phyloP scores from a whole-genome alignment of 2,329 filamentous ascomycete species.

The Dichotomopilus funicola region DNA sequence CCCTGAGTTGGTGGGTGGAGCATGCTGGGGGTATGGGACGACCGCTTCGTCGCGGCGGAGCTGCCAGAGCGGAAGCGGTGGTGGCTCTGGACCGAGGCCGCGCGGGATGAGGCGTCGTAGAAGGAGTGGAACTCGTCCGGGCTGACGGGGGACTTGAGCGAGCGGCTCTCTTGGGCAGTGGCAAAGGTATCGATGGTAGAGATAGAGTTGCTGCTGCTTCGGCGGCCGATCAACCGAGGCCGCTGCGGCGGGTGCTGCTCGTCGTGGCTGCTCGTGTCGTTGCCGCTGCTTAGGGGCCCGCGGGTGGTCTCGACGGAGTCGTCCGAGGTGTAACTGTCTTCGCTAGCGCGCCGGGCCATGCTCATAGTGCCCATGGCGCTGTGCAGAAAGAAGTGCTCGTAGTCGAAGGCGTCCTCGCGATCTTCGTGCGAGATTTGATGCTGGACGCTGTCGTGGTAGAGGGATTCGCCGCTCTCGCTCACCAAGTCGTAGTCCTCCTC shows the following conservation, averaged over 20 bases:
- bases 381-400: constrained; percentile 91
- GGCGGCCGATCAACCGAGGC: constrained; percentile 25
- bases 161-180: constrained; percentile 47
- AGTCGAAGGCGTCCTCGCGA: constrained; percentile 90
- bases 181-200: constrained; percentile 50
- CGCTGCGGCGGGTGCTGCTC: constrained; percentile 5
- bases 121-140: constrained; percentile 15
- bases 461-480: constrained; percentile 58
- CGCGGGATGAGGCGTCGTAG: constrained; percentile 19
- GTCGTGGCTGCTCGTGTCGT: constrained; percentile 1
- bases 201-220: constrained; percentile 43
- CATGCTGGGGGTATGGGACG: constrained; percentile 11
- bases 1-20: constrained; percentile 11
- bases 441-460: constrained; percentile 56
- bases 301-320: constrained; percentile 57
- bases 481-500: constrained; percentile 34
- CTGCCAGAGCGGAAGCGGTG: constrained; percentile 27
- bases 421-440: constrained; percentile 77
- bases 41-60: constrained; percentile 12
- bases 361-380: constrained; percentile 79
- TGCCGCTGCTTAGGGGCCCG: constrained; percentile 34
- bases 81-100: constrained; percentile 19
- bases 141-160: constrained; percentile 31
- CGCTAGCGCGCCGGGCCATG: constrained; percentile 43
- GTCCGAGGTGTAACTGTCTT: constrained; percentile 51